Base-by-base conservation (phyloP, 1,139 yeast genomes). In the Lodderomyces parapsilosis region DNA sequence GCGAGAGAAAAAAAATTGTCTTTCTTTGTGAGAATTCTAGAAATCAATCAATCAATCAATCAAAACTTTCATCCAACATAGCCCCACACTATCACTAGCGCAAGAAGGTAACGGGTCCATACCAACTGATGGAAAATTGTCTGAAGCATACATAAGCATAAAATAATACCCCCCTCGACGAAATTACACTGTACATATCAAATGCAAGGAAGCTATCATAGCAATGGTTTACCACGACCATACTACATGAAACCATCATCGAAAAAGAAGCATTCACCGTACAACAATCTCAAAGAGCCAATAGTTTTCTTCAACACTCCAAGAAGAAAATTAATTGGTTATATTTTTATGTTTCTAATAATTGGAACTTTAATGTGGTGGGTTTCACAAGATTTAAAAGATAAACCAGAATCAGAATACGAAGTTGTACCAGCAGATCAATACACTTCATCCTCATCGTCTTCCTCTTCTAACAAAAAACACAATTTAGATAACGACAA, bases 181-280 rank as follows among this genome's bases (percentile, higher is more conserved):
- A 8, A 5, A 8, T 20, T 8, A 5, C 23, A 20, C 23, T 20
- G 23, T 20, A 20, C 8, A 20, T 20, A 20, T 20, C 5, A 6
- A 20, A 73, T 73, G 78, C 78, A 73, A 60, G 78, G 78, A 36
- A 62, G 72, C 15, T 69, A 72, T 50, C 68, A 66, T 40, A 65
- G 60, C 42, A 64, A 66, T 50, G 78, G 78, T 20, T 62, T 73
- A 46, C 78, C 78, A 24, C 59, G 78, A 47, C 78, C 78, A 6
- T 73, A 73, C 55, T 71, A 72, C 52, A 73, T 73, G 78, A 72
- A 71, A 51, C 78, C 78, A 9, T 48, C 58, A 10, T 34, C 38
- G 30, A 63, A 62, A 39, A 65, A 60, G 52, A 63, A 59, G 45
- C 56, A 56, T 15, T 66, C 73, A 0, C 75, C 74, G 1, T 72